Evolutionary conservation across 2,329 filamentous ascomycete species (phyloP).

Genomic region (Fusarium algeriense): DNA sequence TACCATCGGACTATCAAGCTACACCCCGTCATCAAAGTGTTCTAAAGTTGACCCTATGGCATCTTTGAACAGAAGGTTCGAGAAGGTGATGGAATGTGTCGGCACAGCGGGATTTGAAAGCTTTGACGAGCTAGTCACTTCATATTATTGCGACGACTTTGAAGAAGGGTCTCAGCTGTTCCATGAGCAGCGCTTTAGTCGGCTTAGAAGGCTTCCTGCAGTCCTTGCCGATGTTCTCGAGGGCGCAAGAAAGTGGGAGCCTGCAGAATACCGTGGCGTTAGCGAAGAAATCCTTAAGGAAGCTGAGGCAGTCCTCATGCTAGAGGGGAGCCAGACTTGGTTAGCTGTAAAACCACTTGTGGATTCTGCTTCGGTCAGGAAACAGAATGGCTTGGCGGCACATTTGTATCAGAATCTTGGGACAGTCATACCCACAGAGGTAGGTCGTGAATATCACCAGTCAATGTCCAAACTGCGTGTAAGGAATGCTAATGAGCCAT

Average conservation of each 20-base stretch:
- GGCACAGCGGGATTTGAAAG: neutral
- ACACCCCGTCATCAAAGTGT: neutral
- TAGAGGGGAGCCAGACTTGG: neutral
- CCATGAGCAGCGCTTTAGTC: neutral
- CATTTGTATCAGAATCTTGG: neutral
- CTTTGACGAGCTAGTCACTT: neutral
- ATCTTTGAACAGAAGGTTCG: neutral
- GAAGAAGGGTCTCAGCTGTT: neutral
- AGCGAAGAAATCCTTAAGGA: neutral
- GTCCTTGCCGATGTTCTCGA: neutral
- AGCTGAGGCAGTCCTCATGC: neutral
- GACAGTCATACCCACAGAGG: neutral
- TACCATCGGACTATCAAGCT: neutral
- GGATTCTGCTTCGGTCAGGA: neutral
- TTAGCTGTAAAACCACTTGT: neutral
- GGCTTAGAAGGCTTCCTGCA: neutral
- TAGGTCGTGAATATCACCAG: neutral
- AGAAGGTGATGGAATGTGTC: neutral
- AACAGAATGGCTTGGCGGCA: neutral
- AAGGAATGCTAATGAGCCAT: neutral
- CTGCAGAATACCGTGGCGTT: neutral
- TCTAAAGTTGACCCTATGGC: neutral
- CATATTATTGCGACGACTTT: neutral
- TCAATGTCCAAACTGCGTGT: fast-evolving
- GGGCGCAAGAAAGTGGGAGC: neutral